Percentiles rank a stretch among this genome's conserved stretches.
phyloP scores from a whole-genome alignment of 805 yeast species.

The Yarrowia sp. region DNA sequence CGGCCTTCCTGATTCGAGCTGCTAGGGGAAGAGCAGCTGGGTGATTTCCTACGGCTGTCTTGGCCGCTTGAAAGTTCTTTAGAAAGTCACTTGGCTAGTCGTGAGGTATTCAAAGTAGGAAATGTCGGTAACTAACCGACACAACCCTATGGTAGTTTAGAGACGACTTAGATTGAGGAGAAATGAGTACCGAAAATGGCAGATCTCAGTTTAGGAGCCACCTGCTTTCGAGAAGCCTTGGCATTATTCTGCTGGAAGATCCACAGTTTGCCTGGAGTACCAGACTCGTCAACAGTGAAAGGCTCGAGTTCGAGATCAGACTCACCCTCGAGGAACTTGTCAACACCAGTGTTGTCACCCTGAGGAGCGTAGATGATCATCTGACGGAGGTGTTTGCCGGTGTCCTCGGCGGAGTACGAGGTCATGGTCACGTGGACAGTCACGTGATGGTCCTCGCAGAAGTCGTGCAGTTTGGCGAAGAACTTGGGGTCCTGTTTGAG shows the following conservation, averaged over 20 bases:
- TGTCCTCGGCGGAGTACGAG: slow-evolving; percentile 47
- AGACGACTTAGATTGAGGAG: neutral
- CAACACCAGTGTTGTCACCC: slow-evolving; percentile 10
- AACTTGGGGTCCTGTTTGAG: slow-evolving; percentile 46
- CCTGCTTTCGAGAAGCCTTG: slow-evolving; percentile 81
- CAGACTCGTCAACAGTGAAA: slow-evolving; percentile 42
- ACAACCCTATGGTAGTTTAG: too few relatives aligned
- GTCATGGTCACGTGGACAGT: slow-evolving; percentile 60
- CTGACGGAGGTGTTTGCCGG: slow-evolving; percentile 55
- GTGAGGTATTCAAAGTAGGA: too few relatives aligned
- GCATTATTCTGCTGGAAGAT: slow-evolving; percentile 60
- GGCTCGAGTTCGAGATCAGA: slow-evolving; percentile 7
- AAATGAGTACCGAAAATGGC: slow-evolving; percentile 31
- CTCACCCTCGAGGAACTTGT: slow-evolving; percentile 12
- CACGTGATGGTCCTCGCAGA: slow-evolving; percentile 49
- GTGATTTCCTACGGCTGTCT: too few relatives aligned
- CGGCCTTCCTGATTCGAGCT: too few relatives aligned
- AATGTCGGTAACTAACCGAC: too few relatives aligned
- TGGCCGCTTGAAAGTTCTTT: too few relatives aligned
- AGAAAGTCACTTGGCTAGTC: too few relatives aligned
- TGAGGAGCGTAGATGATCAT: slow-evolving; percentile 44
- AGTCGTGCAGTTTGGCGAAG: slow-evolving; percentile 47
- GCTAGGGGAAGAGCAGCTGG: too few relatives aligned
- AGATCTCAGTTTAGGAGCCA: slow-evolving; percentile 65
- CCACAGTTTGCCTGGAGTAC: slow-evolving; percentile 41